Base-by-base conservation (phyloP, 2,329 filamentous ascomycete species). In the Trichophyton rubrum region DNA sequence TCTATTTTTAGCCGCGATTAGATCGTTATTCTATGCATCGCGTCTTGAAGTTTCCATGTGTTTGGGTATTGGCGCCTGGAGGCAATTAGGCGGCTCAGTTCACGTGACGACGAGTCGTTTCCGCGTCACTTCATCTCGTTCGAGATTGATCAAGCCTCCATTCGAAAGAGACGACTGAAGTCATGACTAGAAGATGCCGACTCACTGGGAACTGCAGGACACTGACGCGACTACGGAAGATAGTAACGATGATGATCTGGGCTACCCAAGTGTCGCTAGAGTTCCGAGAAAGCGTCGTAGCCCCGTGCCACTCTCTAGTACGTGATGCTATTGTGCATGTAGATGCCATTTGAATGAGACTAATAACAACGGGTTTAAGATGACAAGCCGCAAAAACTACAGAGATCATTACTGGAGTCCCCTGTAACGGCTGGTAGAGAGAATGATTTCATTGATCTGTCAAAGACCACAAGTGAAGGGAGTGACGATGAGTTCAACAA, bases 221-320 rank as follows among this genome's bases (percentile, higher is more conserved):
- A 64, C 65, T 1, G 70, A 72, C 58, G 63, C 65, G 27, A 67
- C 68, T 7, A 68, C 64, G 1, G 65, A 70, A 47, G 68, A 70
- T 59, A 56, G 56, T 3, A 71, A 72, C 27, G 67, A 77, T 60
- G 74, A 77, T 62, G 77, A 78, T 45, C 68, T 79, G 49, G 75
- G 79, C 40, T 72, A 74, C 35, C 38, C 59, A 8, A 30, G 27
- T 13, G 15, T 27, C 40, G 27, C 43, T 7, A 47, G 20, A 35
- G 40, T 22, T 17, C 3, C 41, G 2, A 13, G 15, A 59, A 59
- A 59, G 40, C 57, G 57, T 2, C 57, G 41, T 13, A 58, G 17
- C n/a, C 41, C 20, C 17, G 41, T 15, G 35, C 33, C 17, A 13
- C 27, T 55, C 27, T 30, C 56, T 43, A 45, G 56, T 45, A 58